These are phyloP conservation scores for Laburnicola sp. DNA, from an alignment of 2,329 filamentous ascomycete genomes.

Conservation along the genomic window DNA sequence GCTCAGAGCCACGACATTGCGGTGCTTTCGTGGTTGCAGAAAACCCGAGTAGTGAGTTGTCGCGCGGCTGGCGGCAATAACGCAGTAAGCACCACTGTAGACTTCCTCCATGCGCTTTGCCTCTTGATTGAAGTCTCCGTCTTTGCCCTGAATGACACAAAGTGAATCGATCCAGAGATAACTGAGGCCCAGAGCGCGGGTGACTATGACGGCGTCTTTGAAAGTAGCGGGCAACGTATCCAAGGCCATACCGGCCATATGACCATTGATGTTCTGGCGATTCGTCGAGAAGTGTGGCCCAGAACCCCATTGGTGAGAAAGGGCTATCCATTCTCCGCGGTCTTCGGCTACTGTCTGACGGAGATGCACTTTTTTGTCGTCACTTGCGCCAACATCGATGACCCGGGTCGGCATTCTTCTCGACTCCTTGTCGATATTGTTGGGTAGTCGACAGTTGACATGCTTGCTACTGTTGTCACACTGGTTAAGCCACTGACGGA, in stretches of 20 bases:
- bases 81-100: conserved; percentile 28
- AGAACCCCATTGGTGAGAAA: no score
- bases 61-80: conserved; percentile 25
- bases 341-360: no score
- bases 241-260: neutral
- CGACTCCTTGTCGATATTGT: no score
- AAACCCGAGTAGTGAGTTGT: conserved; percentile 17
- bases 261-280: no score
- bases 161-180: conserved; percentile 38
- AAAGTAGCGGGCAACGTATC: conserved; percentile 21
- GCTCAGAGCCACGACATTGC: conserved; percentile 3
- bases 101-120: conserved; percentile 27
- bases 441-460: no score
- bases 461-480: no score
- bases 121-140: conserved; percentile 27
- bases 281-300: no score
- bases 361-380: no score
- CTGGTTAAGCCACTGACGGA: no score
- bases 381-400: no score
- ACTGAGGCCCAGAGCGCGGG: conserved; percentile 15
- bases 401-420: no score
- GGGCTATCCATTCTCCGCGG: no score
- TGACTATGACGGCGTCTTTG: conserved; percentile 23
- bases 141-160: conserved; percentile 29
- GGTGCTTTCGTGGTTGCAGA: conserved; percentile 5